phyloP scores from a whole-genome alignment of 306 rosid species.

The Lathyrus tuberosus region DNA sequence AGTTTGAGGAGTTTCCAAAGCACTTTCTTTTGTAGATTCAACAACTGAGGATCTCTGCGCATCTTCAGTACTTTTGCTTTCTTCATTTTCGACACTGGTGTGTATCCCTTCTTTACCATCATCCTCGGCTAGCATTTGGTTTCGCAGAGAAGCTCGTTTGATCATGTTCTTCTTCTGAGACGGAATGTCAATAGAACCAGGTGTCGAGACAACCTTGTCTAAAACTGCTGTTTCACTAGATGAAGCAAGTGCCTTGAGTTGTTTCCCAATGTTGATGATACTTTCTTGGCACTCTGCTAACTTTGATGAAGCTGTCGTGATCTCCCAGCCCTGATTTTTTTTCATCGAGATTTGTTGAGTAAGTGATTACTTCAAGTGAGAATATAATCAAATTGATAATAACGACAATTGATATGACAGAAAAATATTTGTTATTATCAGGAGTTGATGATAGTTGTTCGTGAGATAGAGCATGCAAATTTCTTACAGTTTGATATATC shows the following conservation, averaged over 20 bases:
- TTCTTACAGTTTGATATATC: constrained; percentile 67
- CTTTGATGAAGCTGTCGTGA: constrained; percentile 79
- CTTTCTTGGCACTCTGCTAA: constrained; percentile 88
- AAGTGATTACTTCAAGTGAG: background rate
- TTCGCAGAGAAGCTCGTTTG: constrained; percentile 61
- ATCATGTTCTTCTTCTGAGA: constrained; percentile 48
- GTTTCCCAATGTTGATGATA: constrained; percentile 68
- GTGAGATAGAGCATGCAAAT: background rate
- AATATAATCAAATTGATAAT: background rate
- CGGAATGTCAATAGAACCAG: constrained; percentile 38
- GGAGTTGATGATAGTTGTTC: background rate
- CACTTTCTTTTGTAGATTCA: constrained; percentile 40
- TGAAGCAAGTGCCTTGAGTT: constrained; percentile 77
- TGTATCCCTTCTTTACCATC: constrained; percentile 38
- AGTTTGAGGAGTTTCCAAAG: constrained; percentile 36
- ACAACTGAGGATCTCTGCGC: constrained; percentile 35
- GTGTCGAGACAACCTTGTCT: constrained; percentile 50
- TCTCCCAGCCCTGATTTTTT: constrained; percentile 76
- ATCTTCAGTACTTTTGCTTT: constrained; percentile 36
- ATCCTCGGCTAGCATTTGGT: constrained; percentile 70
- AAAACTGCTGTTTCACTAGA: constrained; percentile 55
- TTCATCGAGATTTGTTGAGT: constrained; percentile 1
- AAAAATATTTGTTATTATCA: too few relatives aligned
- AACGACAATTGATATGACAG: background rate
- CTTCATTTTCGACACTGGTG: constrained; percentile 38